phyloP scores from a whole-genome alignment of 495 filamentous ascomycete genomes.

The Massariosphaeria phaeospora region DNA sequence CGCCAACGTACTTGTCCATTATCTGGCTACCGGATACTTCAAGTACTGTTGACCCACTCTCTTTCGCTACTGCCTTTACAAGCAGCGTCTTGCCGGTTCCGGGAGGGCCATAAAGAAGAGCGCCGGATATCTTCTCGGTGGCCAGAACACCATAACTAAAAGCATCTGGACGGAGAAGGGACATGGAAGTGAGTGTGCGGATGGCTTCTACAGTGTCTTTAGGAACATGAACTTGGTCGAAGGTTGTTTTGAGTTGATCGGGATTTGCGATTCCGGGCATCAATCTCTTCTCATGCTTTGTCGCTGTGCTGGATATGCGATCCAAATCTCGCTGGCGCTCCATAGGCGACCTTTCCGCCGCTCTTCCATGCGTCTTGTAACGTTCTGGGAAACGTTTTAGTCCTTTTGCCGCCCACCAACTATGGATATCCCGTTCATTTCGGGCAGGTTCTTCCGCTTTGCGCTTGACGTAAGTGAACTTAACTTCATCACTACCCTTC shows the following conservation, averaged over 20 bases:
- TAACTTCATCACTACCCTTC: conserved; percentile 28
- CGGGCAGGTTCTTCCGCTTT: neutral
- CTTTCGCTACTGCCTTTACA: conserved; percentile 92
- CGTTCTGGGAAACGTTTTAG: neutral
- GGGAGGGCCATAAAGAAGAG: conserved; percentile 88
- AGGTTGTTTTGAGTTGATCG: conserved; percentile 74
- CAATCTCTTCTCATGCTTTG: conserved; percentile 74
- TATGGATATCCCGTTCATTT: neutral
- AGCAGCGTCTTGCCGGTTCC: conserved; percentile 95
- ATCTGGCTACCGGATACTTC: conserved; percentile 71
- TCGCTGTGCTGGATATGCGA: conserved; percentile 35
- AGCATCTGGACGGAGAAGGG: conserved; percentile 82
- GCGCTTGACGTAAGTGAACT: conserved; percentile 1
- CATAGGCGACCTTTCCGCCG: neutral
- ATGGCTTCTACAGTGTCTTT: conserved; percentile 79
- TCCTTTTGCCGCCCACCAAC: neutral
- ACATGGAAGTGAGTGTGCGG: conserved; percentile 83
- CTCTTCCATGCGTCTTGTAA: neutral
- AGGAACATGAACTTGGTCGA: conserved; percentile 75
- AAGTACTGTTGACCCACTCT: conserved; percentile 82
- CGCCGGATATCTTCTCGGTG: conserved; percentile 81
- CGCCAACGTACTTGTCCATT: conserved; percentile 93
- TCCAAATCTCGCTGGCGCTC: conserved; percentile 16
- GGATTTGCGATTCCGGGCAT: conserved; percentile 77
- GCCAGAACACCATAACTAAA: conserved; percentile 94